Percentiles rank a stretch among this genome's conserved stretches.
phyloP scores from a whole-genome alignment of 2,329 filamentous ascomycete species.

The Colletotrichum noveboracense region DNA sequence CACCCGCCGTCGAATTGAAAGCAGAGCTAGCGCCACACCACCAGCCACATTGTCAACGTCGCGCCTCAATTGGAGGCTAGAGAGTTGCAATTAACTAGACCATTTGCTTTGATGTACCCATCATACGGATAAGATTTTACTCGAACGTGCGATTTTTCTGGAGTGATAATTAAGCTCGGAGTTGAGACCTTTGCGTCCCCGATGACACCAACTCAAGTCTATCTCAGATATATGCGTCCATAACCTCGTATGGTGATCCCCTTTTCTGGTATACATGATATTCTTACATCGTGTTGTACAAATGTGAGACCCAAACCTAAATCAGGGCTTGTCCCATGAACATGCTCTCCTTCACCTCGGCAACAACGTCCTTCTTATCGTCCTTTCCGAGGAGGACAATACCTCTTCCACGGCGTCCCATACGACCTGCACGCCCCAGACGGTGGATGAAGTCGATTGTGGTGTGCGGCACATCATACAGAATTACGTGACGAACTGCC shows the following conservation, averaged over 20 bases:
- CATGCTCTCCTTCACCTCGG: conserved; percentile 90
- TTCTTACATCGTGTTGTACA: conserved; percentile 17
- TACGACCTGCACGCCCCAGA: conserved; percentile 87
- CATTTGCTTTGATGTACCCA: not conserved
- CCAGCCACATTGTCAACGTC: conserved; percentile 2
- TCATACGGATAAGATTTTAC: not conserved
- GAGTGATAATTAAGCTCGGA: not conserved
- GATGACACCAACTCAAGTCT: not conserved
- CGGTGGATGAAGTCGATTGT: conserved; percentile 99
- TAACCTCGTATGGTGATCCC: not conserved
- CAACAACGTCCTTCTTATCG: conserved; percentile 88
- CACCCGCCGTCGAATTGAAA: not conserved
- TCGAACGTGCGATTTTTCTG: not conserved
- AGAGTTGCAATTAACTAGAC: not conserved
- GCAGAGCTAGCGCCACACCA: conserved; percentile 18
- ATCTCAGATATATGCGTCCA: not conserved
- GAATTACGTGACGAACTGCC: conserved; percentile 86
- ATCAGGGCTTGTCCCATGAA: conserved; percentile 81
- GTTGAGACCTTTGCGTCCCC: not conserved
- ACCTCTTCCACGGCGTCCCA: conserved; percentile 88
- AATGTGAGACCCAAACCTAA: conserved; percentile 38
- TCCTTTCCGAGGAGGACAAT: conserved; percentile 90
- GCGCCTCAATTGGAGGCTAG: not conserved
- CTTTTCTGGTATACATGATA: not conserved
- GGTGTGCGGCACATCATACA: conserved; percentile 97